Evolutionary conservation across 2,329 filamentous ascomycete genomes (phyloP), one percentile per base, ranked within the genome.

Genomic region (Berkeleyomyces basicola): DNA sequence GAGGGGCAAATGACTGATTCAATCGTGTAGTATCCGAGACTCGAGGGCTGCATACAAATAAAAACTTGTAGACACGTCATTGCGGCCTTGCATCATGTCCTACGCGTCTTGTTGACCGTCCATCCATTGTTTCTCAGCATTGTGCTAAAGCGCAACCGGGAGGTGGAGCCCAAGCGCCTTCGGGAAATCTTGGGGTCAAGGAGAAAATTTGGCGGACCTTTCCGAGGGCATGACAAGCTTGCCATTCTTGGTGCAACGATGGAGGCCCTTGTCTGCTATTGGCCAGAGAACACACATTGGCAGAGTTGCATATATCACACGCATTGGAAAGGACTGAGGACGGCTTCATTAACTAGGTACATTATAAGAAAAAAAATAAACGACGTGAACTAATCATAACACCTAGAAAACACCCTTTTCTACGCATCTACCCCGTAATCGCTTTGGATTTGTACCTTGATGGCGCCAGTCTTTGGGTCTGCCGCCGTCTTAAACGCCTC

Each of bases 381-480:
- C 23, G 23, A 23, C 42, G 7, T 44, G 39, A 31, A 44, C 6
- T 11, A 59, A 33, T 14, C 16, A 43, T n/a, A 39, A 16, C 23
- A 16, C n/a, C 14, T 9, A 43, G 9, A 9, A 16, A 14, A 46
- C 7, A 40, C 31, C 11, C 14, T 37, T 6, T n/a, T 55, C 42
- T 59, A 64, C 37, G 55, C 37, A 59, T 64, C 63, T 9, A 62
- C 63, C 3, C 63, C 63, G 16, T 64, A 64, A 16, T 64, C 63
- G 69, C 82, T 90, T 78, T 91, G 89, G 70, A 96, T 96, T 80
- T 90, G 87, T 65, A 96, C 91, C 80, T 97, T 97, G 75, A 97
- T 96, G n/a, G 91, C 90, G 5, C 92, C 91, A 60, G 88, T 95
- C 78, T 87, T 90, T 46, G 90, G 86, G 74, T 96, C 84, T 7